Percentiles rank a stretch among this genome's conserved stretches.
Evolutionary conservation across 192 early-diverging fungal species (phyloP).

Genomic region (Linnemannia exigua): DNA sequence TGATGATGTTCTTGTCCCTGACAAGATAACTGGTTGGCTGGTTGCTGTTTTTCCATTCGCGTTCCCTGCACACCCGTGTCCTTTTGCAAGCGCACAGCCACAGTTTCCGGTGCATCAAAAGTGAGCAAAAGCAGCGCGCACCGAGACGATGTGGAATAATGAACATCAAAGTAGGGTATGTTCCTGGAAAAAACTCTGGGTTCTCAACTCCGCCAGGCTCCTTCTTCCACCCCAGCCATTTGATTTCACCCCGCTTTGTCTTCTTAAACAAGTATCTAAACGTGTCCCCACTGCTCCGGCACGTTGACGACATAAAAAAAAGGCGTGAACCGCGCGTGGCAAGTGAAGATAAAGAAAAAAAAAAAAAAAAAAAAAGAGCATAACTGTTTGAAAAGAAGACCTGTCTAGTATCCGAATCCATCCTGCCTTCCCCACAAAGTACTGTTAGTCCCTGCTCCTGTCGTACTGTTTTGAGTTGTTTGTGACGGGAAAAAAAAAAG

Average conservation of each 20-base stretch:
- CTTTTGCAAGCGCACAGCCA: neutral
- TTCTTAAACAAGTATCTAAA: neutral
- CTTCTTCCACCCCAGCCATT: neutral
- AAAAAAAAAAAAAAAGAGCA: too few relatives aligned
- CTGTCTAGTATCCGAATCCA: neutral
- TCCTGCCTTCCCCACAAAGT: neutral
- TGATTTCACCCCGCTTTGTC: neutral
- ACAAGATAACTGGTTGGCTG: neutral
- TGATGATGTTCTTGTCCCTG: neutral
- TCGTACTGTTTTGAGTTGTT: neutral
- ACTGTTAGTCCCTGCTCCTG: neutral
- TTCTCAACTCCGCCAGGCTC: neutral
- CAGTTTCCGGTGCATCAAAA: neutral
- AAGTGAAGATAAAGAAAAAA: neutral
- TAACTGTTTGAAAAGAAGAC: neutral
- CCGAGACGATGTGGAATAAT: neutral
- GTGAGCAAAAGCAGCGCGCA: neutral
- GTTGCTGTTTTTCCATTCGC: neutral
- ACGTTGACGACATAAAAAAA: neutral
- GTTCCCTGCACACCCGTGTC: neutral
- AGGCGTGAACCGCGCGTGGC: neutral
- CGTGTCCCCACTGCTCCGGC: neutral
- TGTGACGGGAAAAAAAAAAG: neutral
- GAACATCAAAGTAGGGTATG: neutral
- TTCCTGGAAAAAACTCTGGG: neutral